Evolutionary conservation across 441 rosid genomes (phyloP), one percentile per base, ranked within the genome.

Genomic region (Erodium moschatum): DNA sequence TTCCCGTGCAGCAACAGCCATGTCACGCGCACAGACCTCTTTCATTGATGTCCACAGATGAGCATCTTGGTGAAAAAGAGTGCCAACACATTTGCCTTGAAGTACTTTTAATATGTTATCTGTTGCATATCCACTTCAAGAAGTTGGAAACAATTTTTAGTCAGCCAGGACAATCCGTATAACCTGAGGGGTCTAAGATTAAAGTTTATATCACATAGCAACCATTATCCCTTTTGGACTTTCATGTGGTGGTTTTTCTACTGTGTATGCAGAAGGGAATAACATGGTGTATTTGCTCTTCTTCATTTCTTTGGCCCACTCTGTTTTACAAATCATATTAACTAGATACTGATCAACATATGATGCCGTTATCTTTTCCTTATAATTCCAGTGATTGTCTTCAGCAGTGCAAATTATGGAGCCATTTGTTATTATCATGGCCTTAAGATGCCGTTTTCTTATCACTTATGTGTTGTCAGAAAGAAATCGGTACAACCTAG

Each of bases 21-120:
- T 54, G 61, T 54, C 61, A 16, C 21, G 61, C 2, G 61, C 61
- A 54, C 61, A 18, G 6, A 54, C 12, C 61, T 54, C 61, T 54
- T 54, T 54, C 6, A 54, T 18, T 54, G 61, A 54, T 5, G 61
- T 54, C 61, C 20, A 54, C 61, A 54, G 6, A 18, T 54, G 61
- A 54, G 61, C 61, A n/a, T 54, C 61, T 18, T 54, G 61, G 61
- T 54, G 61, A 18, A 54, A 54, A 24, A 54, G 61, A 54, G 61
- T 54, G 21, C 61, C 61, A 16, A 54, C 61, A 16, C 61, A 5
- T 54, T 54, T 54, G 10, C 61, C 61, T 54, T 54, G 24, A 54
- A 54, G 61, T 18, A 54, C 61, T 54, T 54, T 6, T 18, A 54
- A 54, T 16, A 54, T 54, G 61, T 18, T 54, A 54, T 54, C 61